Conservation (phyloP, 2,329 filamentous ascomycete species). For the Trichoderma koningiopsis region DNA sequence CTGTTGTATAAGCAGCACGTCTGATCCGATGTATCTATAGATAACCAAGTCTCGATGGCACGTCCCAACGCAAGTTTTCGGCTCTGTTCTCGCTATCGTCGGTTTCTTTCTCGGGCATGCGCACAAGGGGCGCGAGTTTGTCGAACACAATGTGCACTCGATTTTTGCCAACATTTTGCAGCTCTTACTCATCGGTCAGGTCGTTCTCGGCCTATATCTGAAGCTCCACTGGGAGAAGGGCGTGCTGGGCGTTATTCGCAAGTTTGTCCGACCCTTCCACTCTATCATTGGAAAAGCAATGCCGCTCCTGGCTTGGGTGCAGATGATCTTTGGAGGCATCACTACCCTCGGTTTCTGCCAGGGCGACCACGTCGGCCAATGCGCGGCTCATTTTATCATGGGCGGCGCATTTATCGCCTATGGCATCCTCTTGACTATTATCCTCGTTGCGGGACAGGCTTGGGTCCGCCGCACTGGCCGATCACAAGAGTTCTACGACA, state of each 20-base stretch:
- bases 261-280: constrained; percentile 71
- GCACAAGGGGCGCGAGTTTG: constrained; percentile 87
- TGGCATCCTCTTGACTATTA: constrained; percentile 80
- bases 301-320: constrained; percentile 83
- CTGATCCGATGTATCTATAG: constrained; percentile 45
- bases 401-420: constrained; percentile 95
- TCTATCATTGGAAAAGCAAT: constrained; percentile 83
- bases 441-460: constrained; percentile 83
- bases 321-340: constrained; percentile 96
- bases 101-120: constrained; percentile 91
- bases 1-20: background rate
- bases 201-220: constrained; percentile 81
- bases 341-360: constrained; percentile 90
- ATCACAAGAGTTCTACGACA: constrained; percentile 97
- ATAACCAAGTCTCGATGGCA: constrained; percentile 92
- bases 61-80: constrained; percentile 80
- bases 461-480: constrained; percentile 82
- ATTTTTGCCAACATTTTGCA: constrained; percentile 80
- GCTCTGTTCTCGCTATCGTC: constrained; percentile 72
- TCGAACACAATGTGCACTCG: constrained; percentile 72
- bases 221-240: constrained; percentile 87
- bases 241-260: constrained; percentile 76
- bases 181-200: constrained; percentile 74
- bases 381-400: constrained; percentile 98
- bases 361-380: constrained; percentile 88